A percentile compares a stretch with the other conserved stretches of the same genome.
phyloP scores from a whole-genome alignment of 2,329 filamentous ascomycete species.

The Botrytis elliptica region DNA sequence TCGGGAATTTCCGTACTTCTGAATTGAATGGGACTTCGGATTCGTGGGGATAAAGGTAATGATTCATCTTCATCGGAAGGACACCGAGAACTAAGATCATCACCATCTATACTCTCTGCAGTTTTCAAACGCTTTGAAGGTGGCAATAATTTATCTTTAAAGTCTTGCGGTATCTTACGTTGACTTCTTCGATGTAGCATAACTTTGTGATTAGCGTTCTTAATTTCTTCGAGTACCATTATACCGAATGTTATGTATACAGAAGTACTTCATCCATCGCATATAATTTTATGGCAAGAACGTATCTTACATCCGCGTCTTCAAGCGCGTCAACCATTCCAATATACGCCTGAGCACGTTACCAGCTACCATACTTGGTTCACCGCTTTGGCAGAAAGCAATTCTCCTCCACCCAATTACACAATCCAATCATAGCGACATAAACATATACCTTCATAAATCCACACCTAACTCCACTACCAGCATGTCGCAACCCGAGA shows the following conservation, averaged over 20 bases:
- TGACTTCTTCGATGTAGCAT: slow-evolving; percentile 33
- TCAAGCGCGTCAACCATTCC: neutral
- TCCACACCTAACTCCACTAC: slow-evolving; percentile 7
- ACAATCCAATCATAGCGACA: slow-evolving; percentile 9
- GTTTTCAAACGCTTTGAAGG: slow-evolving; percentile 37
- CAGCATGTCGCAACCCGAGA: slow-evolving; percentile 30
- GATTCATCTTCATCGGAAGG: slow-evolving; percentile 25
- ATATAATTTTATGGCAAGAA: neutral
- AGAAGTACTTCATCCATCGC: neutral
- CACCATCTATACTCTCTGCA: slow-evolving; percentile 30
- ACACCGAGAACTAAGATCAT: slow-evolving; percentile 4
- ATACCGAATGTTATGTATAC: neutral
- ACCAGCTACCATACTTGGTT: neutral
- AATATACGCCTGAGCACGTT: slow-evolving; percentile 7
- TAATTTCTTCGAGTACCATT: slow-evolving; percentile 30
- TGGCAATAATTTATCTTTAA: slow-evolving; percentile 29
- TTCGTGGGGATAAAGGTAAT: slow-evolving; percentile 33
- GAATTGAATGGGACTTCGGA: slow-evolving; percentile 25
- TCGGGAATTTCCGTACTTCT: slow-evolving; percentile 41
- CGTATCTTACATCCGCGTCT: neutral
- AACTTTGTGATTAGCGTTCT: slow-evolving; percentile 26
- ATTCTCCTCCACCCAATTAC: neutral
- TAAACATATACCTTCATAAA: slow-evolving; percentile 5
- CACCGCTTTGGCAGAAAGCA: slow-evolving; percentile 11
- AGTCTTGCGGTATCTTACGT: slow-evolving; percentile 31